These are phyloP conservation scores for Xylaria sp. DNA, from an alignment of 495 filamentous ascomycete genomes.

Conservation along the genomic window DNA sequence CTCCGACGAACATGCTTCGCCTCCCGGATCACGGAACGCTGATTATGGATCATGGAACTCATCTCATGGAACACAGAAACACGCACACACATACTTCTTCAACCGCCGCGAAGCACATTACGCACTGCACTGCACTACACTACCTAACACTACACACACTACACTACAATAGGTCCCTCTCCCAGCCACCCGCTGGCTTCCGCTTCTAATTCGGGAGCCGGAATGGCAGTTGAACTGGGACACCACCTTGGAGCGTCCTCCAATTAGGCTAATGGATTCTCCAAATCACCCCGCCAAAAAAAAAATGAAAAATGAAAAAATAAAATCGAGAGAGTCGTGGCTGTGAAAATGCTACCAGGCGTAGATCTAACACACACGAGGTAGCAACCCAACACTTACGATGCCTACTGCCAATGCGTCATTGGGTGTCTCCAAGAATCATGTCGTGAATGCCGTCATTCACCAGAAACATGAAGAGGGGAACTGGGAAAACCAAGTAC, in stretches of 20 bases:
- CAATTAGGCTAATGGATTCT: constrained; percentile 17
- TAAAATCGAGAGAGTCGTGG: not conserved
- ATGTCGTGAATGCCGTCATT: not conserved
- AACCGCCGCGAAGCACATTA: not conserved
- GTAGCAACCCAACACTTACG: not conserved
- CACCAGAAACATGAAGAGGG: not conserved
- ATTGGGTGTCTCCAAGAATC: not conserved
- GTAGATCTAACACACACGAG: not conserved
- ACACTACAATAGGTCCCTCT: constrained; percentile 13
- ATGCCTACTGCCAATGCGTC: not conserved
- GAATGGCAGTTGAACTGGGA: constrained; percentile 22
- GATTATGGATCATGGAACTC: no score
- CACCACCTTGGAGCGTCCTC: not conserved
- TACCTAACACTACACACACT: no score
- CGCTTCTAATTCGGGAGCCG: constrained; percentile 28
- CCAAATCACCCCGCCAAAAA: not conserved
- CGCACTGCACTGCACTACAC: not conserved
- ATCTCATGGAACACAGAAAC: constrained; percentile 2
- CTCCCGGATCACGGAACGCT: constrained; percentile 22
- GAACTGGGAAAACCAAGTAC: not conserved
- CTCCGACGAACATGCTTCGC: constrained; percentile 14
- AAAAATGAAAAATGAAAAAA: no score
- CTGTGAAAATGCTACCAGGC: not conserved
- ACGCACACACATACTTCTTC: not conserved
- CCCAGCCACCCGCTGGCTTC: constrained; percentile 24